A percentile compares a stretch with the other conserved stretches of the same genome.
Conservation (phyloP, 2,329 filamentous ascomycete species). For the Stylonectria norvegica region DNA sequence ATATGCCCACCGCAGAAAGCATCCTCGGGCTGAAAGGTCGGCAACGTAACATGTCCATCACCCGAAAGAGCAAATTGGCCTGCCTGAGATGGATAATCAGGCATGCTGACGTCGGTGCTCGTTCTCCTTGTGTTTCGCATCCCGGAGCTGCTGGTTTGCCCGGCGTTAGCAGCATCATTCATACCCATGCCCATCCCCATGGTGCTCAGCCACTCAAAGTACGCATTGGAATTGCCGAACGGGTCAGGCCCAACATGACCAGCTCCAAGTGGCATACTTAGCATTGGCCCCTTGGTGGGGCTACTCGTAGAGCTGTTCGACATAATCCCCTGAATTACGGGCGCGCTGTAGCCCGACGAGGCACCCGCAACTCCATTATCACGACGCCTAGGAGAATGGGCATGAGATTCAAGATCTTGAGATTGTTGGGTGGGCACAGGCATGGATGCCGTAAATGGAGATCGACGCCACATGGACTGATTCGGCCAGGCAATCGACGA, state of each 20-base stretch:
- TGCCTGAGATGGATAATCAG: constrained; percentile 33
- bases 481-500: constrained; percentile 80
- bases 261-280: constrained; percentile 1
- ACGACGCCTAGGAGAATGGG: constrained; percentile 56
- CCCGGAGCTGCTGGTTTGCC: constrained; percentile 4
- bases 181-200: constrained; percentile 19
- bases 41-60: constrained; percentile 10
- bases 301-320: not conserved
- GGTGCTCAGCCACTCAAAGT: constrained; percentile 28
- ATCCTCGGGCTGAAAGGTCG: constrained; percentile 33
- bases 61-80: constrained; percentile 6
- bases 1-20: constrained; percentile 21
- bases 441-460: constrained; percentile 40
- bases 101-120: constrained; percentile 42
- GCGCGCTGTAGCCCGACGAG: not conserved
- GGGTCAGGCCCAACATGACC: constrained; percentile 11
- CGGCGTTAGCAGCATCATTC: constrained; percentile 5
- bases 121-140: constrained; percentile 23
- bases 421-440: constrained; percentile 39
- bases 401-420: constrained; percentile 54
- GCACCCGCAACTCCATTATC: not conserved
- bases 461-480: constrained; percentile 61
- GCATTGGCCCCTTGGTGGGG: constrained; percentile 2
- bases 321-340: constrained; percentile 1
- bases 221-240: constrained; percentile 23